Base-by-base conservation (phyloP, 129 eudicot genomes). In the Cynara cardunculus region DNA sequence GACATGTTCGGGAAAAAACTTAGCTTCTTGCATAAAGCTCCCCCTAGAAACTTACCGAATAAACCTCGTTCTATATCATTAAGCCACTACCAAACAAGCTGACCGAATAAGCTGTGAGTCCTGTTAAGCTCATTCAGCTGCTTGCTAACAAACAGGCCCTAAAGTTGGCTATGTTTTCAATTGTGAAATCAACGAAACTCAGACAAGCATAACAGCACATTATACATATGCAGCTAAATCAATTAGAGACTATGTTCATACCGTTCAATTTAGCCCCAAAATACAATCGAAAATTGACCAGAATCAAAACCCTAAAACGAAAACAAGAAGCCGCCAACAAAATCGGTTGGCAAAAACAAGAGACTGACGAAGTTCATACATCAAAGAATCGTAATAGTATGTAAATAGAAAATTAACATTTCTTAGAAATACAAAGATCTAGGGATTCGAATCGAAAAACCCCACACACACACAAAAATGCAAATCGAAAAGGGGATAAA, bases 291-390 rank as follows among this genome's bases (percentile, higher is more conserved):
- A 46, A 30, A 30, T 22, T 68, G 76, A 75, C 26, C 7, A 53
- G 4, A 22, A 81, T n/a, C 28, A 75, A 32, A 82, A 75, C 85
- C 85, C 85, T 82, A 82, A 75, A 46, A 39, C 11, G 70, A 21
- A 21, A 21, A 22, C 75, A 75, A 68, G 14, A 78, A 75, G 81
- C 85, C 85, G 85, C 76, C 85, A 75, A 7, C 80, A 41, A 61
- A 62, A 65, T 41, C 68, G 44, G 4, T 1, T 19, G 34, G 34
- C 16, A 31, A 25, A 0, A 81, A 44, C 24, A 46, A 28, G 31
- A 31, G 10, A 72, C 1, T 69, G 13, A 6, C 5, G 24, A 74
- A 14, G 46, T 74, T 74, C 30, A 30, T 41, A 24, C 74, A 81
- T 28, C 35, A 27, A 21, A 66, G 5, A 67, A 16, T 74, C 35